These are phyloP conservation scores for Neofusicoccum sp. DNA, from an alignment of 2,329 filamentous ascomycete genomes.

Conservation along the genomic window DNA sequence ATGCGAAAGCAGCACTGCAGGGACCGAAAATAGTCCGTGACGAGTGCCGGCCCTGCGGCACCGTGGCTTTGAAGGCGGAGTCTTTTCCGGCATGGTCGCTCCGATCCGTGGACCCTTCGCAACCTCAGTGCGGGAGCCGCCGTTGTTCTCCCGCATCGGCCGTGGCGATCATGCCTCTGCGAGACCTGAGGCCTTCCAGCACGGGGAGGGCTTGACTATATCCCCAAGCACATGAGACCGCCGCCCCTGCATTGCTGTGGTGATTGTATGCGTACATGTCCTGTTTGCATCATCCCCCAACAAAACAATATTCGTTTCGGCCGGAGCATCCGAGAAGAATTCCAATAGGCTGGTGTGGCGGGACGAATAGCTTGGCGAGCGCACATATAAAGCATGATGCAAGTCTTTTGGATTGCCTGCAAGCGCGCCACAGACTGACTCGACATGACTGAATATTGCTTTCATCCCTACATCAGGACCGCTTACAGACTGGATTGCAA, in stretches of 20 bases:
- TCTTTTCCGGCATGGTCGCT: background rate
- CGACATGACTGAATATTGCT: background rate
- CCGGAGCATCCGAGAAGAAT: background rate
- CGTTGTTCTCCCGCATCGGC: background rate
- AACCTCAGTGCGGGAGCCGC: background rate
- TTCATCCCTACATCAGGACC: background rate
- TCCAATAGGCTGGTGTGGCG: background rate
- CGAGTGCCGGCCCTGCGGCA: background rate
- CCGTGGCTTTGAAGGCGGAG: background rate
- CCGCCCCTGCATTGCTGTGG: background rate
- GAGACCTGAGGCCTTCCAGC: background rate
- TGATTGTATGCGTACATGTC: background rate
- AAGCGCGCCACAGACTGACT: background rate
- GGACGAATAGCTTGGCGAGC: background rate
- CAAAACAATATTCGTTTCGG: background rate
- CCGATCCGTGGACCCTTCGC: background rate
- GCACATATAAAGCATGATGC: background rate
- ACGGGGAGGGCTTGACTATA: background rate
- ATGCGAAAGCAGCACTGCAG: background rate
- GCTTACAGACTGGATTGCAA: background rate
- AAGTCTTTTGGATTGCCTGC: background rate
- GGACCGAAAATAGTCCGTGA: background rate
- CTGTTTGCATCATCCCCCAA: constrained; percentile 1
- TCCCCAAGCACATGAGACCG: background rate
- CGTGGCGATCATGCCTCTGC: constrained; percentile 4